Evolutionary conservation across 2,329 filamentous ascomycete species (phyloP).

Genomic region (Colletotrichum ledebouriae): DNA sequence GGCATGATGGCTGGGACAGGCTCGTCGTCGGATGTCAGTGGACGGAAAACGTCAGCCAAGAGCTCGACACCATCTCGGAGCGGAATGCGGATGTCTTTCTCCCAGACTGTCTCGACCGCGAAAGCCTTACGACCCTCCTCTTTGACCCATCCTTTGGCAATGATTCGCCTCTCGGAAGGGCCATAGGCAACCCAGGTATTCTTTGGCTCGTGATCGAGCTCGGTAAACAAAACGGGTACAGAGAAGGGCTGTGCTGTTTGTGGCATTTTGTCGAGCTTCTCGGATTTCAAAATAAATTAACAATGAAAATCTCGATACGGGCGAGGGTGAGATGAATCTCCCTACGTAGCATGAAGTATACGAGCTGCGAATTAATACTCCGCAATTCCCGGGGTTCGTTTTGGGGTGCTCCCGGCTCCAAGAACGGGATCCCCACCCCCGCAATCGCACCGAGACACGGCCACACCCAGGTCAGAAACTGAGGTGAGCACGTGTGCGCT

Average conservation of each 20-base stretch:
- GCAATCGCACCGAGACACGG: conserved; percentile 6
- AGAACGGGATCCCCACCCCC: background rate
- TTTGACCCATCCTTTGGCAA: background rate
- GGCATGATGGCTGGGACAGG: conserved; percentile 56
- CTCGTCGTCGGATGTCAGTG: conserved; percentile 49
- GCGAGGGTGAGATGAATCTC: background rate
- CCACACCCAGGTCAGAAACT: conserved; percentile 7
- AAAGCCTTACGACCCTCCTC: conserved; percentile 5
- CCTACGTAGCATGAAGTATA: background rate
- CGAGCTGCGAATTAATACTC: too few relatives aligned
- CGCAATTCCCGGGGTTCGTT: background rate
- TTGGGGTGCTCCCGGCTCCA: background rate
- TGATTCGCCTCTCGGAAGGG: background rate
- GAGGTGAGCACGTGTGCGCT: conserved; percentile 5
- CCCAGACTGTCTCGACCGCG: conserved; percentile 50
- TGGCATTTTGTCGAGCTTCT: background rate
- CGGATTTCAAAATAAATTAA: background rate
- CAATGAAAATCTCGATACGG: background rate
- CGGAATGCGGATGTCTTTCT: conserved; percentile 57
- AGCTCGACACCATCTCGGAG: conserved; percentile 57
- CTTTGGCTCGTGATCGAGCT: conserved; percentile 3
- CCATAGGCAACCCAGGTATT: background rate
- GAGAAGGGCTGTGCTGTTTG: background rate
- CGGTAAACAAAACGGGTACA: background rate
- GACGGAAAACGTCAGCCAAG: conserved; percentile 60